phyloP scores from a whole-genome alignment of 2,329 filamentous ascomycete species.

The Capronia americana region DNA sequence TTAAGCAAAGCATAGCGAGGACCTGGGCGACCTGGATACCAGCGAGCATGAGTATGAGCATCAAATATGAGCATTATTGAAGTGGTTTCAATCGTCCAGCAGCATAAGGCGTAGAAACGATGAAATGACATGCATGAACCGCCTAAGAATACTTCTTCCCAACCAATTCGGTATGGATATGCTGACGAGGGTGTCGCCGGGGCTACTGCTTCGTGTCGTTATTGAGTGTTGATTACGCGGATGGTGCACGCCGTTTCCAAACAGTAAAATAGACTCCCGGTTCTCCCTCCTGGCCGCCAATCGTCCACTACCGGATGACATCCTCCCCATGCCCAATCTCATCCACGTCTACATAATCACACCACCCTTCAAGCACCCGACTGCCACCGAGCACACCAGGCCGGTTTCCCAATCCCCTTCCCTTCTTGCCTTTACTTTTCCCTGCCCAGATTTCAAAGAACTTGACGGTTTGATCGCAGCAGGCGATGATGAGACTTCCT shows the following conservation, averaged over 20 bases:
- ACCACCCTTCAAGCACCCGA: conserved; percentile 78
- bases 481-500: conserved; percentile 87
- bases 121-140: background rate
- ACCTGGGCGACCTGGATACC: conserved; percentile 13
- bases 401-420: conserved; percentile 44
- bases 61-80: conserved; percentile 1
- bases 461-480: conserved; percentile 89
- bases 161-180: background rate
- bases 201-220: background rate
- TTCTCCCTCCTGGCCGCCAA: background rate
- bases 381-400: conserved; percentile 77
- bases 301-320: conserved; percentile 66
- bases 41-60: conserved; percentile 17
- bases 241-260: background rate
- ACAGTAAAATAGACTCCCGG: background rate
- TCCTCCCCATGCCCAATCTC: conserved; percentile 52
- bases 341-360: conserved; percentile 77
- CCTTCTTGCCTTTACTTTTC: conserved; percentile 61
- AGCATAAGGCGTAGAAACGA: conserved; percentile 3
- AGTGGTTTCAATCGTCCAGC: background rate
- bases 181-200: background rate
- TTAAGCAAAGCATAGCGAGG: conserved; percentile 22
- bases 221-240: background rate
- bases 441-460: conserved; percentile 95
- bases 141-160: conserved; percentile 3